Conservation (phyloP, 139 green algal genomes). For the Raphidocelis subcapitata region DNA sequence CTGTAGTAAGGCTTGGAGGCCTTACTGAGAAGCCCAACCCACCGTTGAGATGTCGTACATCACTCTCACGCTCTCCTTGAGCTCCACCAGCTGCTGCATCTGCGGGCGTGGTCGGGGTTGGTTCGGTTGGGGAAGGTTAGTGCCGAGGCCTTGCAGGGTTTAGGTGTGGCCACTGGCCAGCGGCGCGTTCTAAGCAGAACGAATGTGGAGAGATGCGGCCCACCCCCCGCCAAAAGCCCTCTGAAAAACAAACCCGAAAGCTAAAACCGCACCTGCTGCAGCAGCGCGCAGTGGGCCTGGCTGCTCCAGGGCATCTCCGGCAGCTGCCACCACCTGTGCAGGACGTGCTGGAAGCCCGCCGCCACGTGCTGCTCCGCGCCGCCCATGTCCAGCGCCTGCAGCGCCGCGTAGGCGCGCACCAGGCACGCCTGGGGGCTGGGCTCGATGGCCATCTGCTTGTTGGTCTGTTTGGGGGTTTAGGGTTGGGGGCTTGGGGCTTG, state of each 20-base stretch:
- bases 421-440: slow-evolving; percentile 30
- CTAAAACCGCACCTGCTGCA: slow-evolving; percentile 26
- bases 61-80: slow-evolving; percentile 81
- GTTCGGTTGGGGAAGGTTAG: too few relatives aligned
- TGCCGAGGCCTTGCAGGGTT: too few relatives aligned
- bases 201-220: too few relatives aligned
- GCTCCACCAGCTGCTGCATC: slow-evolving; percentile 90
- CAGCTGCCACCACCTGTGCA: slow-evolving; percentile 75
- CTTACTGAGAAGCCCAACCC: too few relatives aligned
- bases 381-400: slow-evolving; percentile 69
- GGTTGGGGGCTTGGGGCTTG: too few relatives aligned
- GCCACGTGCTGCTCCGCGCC: slow-evolving; percentile 46
- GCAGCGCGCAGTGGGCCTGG: slow-evolving; percentile 34
- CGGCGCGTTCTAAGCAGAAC: too few relatives aligned
- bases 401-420: slow-evolving; percentile 68
- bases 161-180: too few relatives aligned
- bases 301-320: slow-evolving; percentile 62
- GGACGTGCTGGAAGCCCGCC: slow-evolving; percentile 47
- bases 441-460: slow-evolving; percentile 11
- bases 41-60: neutral
- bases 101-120: neutral
- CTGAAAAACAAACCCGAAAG: too few relatives aligned
- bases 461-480: neutral
- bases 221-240: too few relatives aligned
- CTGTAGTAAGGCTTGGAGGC: too few relatives aligned